Percentiles rank a stretch among this genome's conserved stretches.
These are phyloP conservation scores for Cymodocea nodosa DNA, from an alignment of 116 monocot species.

Conservation along the genomic window DNA sequence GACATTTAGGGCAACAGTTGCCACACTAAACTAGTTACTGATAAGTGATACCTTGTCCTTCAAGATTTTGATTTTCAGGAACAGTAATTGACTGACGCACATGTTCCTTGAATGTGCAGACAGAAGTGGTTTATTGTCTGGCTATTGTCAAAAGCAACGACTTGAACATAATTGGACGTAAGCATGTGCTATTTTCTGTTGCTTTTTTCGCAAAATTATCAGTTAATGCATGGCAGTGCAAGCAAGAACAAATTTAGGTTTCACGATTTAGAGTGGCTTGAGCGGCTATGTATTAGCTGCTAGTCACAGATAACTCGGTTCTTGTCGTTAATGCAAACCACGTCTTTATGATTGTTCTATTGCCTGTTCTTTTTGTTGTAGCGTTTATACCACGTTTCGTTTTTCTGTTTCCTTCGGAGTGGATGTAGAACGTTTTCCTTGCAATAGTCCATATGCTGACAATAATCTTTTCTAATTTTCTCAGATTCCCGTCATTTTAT, in stretches of 20 bases:
- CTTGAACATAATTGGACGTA: slow-evolving; percentile 8
- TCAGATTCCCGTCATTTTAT: too few relatives aligned
- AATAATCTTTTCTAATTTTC: too few relatives aligned
- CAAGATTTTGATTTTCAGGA: neutral
- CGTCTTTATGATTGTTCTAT: neutral
- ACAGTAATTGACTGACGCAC: neutral
- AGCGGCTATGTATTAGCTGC: slow-evolving; percentile 42
- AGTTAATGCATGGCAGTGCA: too few relatives aligned
- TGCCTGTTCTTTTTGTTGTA: too few relatives aligned
- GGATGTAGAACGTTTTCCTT: too few relatives aligned
- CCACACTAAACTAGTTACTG: neutral
- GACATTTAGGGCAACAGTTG: neutral
- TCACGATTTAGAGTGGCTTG: slow-evolving; percentile 18
- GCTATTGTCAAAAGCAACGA: slow-evolving; percentile 7
- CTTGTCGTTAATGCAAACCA: too few relatives aligned
- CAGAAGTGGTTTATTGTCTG: slow-evolving; percentile 2
- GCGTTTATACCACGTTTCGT: too few relatives aligned
- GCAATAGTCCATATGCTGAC: too few relatives aligned
- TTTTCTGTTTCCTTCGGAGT: too few relatives aligned
- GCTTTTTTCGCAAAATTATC: neutral
- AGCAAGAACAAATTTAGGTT: slow-evolving; percentile 9
- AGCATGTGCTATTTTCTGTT: slow-evolving; percentile 1
- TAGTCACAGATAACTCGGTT: slow-evolving; percentile 18
- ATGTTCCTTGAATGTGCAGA: neutral
- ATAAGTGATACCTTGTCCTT: neutral